Evolutionary conservation across 2,329 filamentous ascomycete genomes (phyloP), one percentile per base, ranked within the genome.

Genomic region (Diaporthe sp.): DNA sequence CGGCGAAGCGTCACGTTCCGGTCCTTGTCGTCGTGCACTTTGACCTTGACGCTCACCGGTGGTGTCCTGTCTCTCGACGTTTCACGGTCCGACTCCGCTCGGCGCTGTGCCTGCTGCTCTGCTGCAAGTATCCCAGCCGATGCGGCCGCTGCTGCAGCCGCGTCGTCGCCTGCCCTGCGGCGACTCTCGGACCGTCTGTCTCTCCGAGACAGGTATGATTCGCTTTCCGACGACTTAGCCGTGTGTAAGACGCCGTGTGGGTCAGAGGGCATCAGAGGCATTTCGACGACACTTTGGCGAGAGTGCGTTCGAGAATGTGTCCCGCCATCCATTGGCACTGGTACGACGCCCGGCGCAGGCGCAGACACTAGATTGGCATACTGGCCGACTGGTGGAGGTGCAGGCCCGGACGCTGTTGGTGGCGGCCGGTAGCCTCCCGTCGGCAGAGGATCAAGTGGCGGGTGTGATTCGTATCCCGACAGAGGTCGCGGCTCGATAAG

Each of bases 1-100:
- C 90, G 86, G 51, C 91, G 88, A 57, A 93, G 83, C 19, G 91
- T 93, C 74, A 93, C 88, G 77, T 91, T 91, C 77, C 89, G 86
- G 75, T 91, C 88, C 44, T 87, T 87, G 79, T 93, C 90, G 78
- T 91, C 89, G 77, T 92, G 88, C 62, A 92, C 86, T 79, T 89
- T 90, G 74, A 92, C 84, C 80, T 90, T 91, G 75, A 92, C 88
- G 79, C 89, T 90, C 44, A 91, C 86, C 79, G 87, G 88, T 7
- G 82, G 81, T 8, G 84, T 85, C 37, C 85, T 84, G 71, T 84
- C 84, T 72, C 85, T 86, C 4, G 73, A 62, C 34, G 83, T 83
- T 44, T 86, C 82, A 44, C 86, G 82, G 25, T 55, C 76, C n/a
- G 55, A 71, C 39, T 82, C 80, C 37, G 78, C 77, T 44, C 82